Conservation (phyloP, 2,329 filamentous ascomycete species). For the Phyllosticta citrichinensis region DNA sequence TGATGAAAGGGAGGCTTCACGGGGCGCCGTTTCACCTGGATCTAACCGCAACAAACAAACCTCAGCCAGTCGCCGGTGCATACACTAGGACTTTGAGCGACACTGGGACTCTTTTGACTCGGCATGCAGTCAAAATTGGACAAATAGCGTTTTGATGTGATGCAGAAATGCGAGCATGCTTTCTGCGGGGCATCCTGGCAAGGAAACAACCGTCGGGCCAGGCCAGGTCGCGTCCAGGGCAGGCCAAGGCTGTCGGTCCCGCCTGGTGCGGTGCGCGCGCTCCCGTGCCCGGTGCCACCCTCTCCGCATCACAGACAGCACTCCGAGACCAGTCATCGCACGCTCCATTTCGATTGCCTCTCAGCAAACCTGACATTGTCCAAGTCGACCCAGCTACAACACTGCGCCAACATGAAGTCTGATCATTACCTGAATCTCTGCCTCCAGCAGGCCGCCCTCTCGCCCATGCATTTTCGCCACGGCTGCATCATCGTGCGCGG, state of each 20-base stretch:
- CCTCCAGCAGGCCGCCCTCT: slow-evolving; percentile 42
- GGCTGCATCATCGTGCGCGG: slow-evolving; percentile 42
- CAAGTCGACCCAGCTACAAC: too few species aligned
- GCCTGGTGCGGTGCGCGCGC: too few species aligned
- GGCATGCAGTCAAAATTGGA: neutral
- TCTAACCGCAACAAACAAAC: neutral
- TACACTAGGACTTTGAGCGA: too few species aligned
- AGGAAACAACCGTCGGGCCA: neutral
- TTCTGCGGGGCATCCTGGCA: neutral
- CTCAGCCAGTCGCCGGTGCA: neutral
- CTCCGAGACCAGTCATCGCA: neutral
- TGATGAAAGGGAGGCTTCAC: neutral
- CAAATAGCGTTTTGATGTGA: neutral
- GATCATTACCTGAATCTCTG: slow-evolving; percentile 42
- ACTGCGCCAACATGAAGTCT: slow-evolving; percentile 29
- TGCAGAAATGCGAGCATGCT: neutral
- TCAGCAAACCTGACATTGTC: neutral
- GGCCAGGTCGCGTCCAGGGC: neutral
- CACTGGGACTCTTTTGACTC: neutral
- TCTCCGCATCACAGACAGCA: too few species aligned
- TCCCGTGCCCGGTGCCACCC: neutral
- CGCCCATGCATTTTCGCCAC: slow-evolving; percentile 41
- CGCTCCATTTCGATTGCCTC: neutral
- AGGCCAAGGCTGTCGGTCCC: too few species aligned
- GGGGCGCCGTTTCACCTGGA: neutral